Conservation (phyloP, 2,329 filamentous ascomycete species). For the Sphaerulina populicola region DNA sequence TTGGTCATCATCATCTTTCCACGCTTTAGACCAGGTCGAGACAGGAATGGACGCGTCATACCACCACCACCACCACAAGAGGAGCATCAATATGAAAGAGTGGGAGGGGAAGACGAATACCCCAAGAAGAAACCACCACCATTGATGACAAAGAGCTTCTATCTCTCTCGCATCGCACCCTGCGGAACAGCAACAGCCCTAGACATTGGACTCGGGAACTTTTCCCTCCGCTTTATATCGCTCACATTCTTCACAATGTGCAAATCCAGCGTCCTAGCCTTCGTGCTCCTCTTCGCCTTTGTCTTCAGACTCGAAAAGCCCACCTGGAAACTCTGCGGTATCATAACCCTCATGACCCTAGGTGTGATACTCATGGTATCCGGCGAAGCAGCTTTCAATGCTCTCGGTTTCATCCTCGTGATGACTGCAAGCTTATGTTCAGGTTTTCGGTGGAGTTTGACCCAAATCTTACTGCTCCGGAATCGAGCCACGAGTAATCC, state of each 20-base stretch:
- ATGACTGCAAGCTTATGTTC: conserved; percentile 92
- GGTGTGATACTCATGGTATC: conserved; percentile 98
- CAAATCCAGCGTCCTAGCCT: conserved; percentile 91
- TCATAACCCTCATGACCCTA: conserved; percentile 84
- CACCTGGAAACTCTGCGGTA: conserved; percentile 73
- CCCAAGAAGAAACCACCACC: conserved; percentile 39
- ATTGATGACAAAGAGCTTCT: conserved; percentile 82
- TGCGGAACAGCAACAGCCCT: conserved; percentile 88
- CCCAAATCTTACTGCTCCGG: conserved; percentile 85
- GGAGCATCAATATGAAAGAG: conserved; percentile 14
- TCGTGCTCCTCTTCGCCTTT: conserved; percentile 92
- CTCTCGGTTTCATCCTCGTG: conserved; percentile 80
- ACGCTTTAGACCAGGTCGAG: conserved; percentile 61
- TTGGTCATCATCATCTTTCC: conserved; percentile 76
- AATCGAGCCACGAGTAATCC: conserved; percentile 94
- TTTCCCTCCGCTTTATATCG: conserved; percentile 89
- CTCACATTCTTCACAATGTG: conserved; percentile 99
- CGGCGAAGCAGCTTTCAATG: conserved; percentile 82
- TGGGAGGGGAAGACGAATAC: conserved; percentile 10
- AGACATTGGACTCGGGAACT: conserved; percentile 93
- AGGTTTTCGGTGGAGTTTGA: conserved; percentile 96
- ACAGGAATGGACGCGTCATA: conserved; percentile 9
- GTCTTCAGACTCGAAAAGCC: conserved; percentile 82
- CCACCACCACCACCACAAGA: conserved; percentile 12
- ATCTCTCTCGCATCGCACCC: conserved; percentile 80